Evolutionary conservation across 768 basidiomycete genomes (phyloP).

Genomic region (Leccinum broughii): DNA sequence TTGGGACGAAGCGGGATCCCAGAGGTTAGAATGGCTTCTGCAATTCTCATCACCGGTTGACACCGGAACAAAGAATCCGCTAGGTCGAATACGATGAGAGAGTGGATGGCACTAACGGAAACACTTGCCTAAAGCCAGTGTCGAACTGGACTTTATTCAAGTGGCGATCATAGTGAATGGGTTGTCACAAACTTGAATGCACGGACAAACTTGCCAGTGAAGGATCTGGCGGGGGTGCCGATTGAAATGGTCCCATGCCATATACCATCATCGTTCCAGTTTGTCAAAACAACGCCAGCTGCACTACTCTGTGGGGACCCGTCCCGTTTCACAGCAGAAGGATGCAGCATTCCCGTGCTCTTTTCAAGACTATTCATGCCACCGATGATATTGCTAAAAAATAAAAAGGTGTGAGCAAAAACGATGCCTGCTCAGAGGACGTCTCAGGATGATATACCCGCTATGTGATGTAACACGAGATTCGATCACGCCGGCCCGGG

Average conservation of each 20-base stretch:
- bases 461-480: conserved; percentile 1
- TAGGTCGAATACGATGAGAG: neutral
- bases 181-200: neutral
- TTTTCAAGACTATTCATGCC: neutral
- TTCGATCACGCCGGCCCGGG: neutral
- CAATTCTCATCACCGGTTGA: conserved; percentile 21
- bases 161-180: neutral
- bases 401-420: too few species aligned
- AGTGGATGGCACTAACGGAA: neutral
- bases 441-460: conserved; percentile 1
- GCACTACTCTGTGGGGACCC: neutral
- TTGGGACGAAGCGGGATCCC: conserved; percentile 23
- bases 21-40: conserved; percentile 25
- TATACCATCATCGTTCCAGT: neutral
- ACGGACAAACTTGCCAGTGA: neutral
- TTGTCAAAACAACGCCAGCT: neutral
- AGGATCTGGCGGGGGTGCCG: neutral
- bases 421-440: neutral
- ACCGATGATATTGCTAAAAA: conserved; percentile 2
- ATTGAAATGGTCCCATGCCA: conserved; percentile 16
- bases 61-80: conserved; percentile 17
- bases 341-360: conserved; percentile 1
- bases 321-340: neutral
- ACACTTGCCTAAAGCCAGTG: conserved; percentile 25
- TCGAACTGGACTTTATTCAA: conserved; percentile 27